Evolutionary conservation across 2,329 filamentous ascomycete species (phyloP).

Genomic region (Bimuria novae-zelandiae): DNA sequence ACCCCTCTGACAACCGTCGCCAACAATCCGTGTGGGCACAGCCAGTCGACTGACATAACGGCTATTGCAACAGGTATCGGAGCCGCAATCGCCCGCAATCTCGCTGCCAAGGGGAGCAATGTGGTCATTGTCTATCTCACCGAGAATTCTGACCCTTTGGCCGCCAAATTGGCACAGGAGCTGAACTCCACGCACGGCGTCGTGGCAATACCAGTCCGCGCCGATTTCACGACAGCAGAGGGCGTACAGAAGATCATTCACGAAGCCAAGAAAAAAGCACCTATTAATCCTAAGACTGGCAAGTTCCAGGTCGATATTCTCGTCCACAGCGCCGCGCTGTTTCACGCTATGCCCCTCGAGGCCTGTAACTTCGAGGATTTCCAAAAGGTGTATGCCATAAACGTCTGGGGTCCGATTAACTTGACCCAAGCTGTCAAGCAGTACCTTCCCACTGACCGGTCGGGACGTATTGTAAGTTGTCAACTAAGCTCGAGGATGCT

Average conservation of each 20-base stretch:
- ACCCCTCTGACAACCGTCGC: no score
- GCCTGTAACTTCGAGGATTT: conserved; percentile 57
- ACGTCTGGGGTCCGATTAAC: conserved; percentile 57
- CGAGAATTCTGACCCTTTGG: conserved; percentile 56
- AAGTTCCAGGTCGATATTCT: conserved; percentile 74
- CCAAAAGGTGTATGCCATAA: conserved; percentile 65
- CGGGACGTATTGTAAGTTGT: conserved; percentile 58
- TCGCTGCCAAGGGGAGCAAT: conserved; percentile 71
- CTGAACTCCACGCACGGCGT: conserved; percentile 62
- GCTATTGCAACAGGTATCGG: conserved; percentile 66
- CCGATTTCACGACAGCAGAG: conserved; percentile 65
- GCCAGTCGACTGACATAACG: background rate
- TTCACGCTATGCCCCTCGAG: conserved; percentile 61
- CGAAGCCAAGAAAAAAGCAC: conserved; percentile 54
- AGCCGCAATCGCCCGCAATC: conserved; percentile 64
- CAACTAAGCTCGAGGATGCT: background rate
- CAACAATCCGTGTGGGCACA: no score
- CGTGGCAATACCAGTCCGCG: conserved; percentile 64
- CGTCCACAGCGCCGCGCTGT: conserved; percentile 78
- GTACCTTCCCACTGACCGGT: conserved; percentile 68
- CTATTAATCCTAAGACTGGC: conserved; percentile 53
- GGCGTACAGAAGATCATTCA: conserved; percentile 63
- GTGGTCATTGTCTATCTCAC: conserved; percentile 73
- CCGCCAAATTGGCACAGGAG: conserved; percentile 55
- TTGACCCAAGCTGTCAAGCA: conserved; percentile 71